Conservation (phyloP, 75 land plant genomes). For the Cupressus sempervirens region DNA sequence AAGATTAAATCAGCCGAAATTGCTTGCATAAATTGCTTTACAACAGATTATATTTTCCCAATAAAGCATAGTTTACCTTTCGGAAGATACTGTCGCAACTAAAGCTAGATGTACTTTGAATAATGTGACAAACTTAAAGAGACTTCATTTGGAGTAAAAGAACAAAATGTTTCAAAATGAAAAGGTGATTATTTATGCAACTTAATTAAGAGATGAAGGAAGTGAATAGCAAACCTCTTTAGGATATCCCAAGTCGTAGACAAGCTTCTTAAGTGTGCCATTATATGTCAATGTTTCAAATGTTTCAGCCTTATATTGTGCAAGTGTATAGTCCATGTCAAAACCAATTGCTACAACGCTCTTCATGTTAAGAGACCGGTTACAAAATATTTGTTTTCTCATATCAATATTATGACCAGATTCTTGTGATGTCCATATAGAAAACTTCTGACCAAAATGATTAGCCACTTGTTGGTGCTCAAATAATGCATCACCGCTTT, state of each 20-base stretch:
- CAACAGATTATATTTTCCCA: neutral
- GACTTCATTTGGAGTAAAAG: slow-evolving; percentile 6
- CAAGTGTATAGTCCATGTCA: slow-evolving; percentile 99
- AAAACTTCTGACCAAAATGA: slow-evolving; percentile 13
- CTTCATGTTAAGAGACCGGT: slow-evolving; percentile 92
- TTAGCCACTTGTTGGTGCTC: neutral
- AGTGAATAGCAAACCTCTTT: slow-evolving; percentile 51
- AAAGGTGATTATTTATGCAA: neutral
- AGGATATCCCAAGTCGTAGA: slow-evolving; percentile 81
- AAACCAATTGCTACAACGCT: slow-evolving; percentile 93
- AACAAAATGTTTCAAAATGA: neutral
- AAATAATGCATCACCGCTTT: slow-evolving; percentile 11
- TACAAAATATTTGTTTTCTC: slow-evolving; percentile 86
- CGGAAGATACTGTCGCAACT: neutral
- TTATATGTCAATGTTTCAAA: slow-evolving; percentile 90
- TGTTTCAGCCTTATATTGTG: slow-evolving; percentile 95
- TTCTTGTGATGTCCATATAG: slow-evolving; percentile 45
- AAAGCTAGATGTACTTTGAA: neutral
- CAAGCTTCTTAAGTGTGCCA: slow-evolving; percentile 83
- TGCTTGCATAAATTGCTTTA: neutral
- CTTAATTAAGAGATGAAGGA: neutral
- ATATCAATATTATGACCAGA: slow-evolving; percentile 47
- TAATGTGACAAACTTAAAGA: neutral
- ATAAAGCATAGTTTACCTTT: neutral
- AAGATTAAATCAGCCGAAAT: neutral